A percentile compares a stretch with the other conserved stretches of the same genome.
Conservation (phyloP, 177 flowering plant species). For the Tripterygium wilfordii region DNA sequence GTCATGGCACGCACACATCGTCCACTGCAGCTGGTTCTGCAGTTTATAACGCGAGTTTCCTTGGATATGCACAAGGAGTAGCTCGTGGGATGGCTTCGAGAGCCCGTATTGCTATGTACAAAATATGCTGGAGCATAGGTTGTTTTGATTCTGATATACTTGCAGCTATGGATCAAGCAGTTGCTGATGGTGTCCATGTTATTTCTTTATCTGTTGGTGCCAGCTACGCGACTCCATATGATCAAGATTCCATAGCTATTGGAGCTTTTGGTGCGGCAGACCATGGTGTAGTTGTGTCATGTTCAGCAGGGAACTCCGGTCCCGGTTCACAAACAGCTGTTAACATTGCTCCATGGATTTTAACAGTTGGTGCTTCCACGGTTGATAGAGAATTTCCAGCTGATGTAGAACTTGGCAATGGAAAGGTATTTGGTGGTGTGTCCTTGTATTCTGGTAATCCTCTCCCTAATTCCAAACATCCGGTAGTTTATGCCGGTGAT, state of each 20-base stretch:
- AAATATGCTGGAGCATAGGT: slow-evolving; percentile 65
- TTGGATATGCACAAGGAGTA: slow-evolving; percentile 56
- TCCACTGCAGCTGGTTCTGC: slow-evolving; percentile 79
- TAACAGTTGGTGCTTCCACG: slow-evolving; percentile 79
- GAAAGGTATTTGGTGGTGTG: slow-evolving; percentile 42
- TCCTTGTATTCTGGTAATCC: slow-evolving; percentile 64
- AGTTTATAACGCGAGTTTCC: slow-evolving; percentile 56
- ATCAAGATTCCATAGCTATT: slow-evolving; percentile 61
- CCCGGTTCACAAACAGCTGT: slow-evolving; percentile 50
- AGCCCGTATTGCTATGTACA: slow-evolving; percentile 76
- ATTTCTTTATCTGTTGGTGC: slow-evolving; percentile 75
- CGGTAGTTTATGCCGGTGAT: slow-evolving; percentile 54
- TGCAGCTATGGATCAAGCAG: slow-evolving; percentile 71
- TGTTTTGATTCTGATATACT: slow-evolving; percentile 75
- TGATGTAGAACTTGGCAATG: slow-evolving; percentile 61
- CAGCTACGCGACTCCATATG: slow-evolving; percentile 40
- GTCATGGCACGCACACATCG: slow-evolving; percentile 92
- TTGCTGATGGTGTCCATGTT: slow-evolving; percentile 61
- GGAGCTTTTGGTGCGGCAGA: slow-evolving; percentile 59
- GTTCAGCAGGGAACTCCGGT: slow-evolving; percentile 83
- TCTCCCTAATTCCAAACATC: slow-evolving; percentile 18
- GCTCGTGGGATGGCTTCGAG: slow-evolving; percentile 84
- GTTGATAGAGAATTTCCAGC: slow-evolving; percentile 79
- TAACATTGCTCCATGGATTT: slow-evolving; percentile 78
- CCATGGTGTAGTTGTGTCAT: slow-evolving; percentile 59